Conservation (phyloP, 2,329 filamentous ascomycete genomes). For the Teratosphaeria epicoccoides region DNA sequence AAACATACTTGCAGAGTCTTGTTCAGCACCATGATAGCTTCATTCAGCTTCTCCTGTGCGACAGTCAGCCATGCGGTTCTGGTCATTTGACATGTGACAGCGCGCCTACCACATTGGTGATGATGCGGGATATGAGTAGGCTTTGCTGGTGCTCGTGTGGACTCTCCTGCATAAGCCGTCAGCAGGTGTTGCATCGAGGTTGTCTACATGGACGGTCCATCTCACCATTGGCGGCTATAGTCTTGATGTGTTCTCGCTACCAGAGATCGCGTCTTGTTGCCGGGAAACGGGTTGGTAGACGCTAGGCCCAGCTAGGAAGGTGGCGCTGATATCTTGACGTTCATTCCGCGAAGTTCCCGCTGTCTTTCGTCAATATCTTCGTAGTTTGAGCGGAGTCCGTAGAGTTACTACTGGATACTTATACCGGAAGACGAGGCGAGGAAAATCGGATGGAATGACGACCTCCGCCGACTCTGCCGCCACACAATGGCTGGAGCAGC, state of each 20-base stretch:
- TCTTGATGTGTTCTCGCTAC: no score
- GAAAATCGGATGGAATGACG: slow-evolving; percentile 25
- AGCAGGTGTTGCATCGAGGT: background rate
- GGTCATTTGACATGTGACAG: background rate
- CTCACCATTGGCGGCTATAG: no score
- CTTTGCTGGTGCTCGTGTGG: slow-evolving; percentile 97
- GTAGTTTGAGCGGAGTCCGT: no score
- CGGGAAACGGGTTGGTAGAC: no score
- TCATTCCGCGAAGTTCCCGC: background rate
- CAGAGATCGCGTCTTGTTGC: no score
- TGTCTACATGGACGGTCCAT: background rate
- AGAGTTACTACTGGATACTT: no score
- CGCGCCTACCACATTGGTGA: slow-evolving; percentile 78
- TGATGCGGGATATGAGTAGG: slow-evolving; percentile 83
- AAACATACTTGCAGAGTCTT: slow-evolving; percentile 66
- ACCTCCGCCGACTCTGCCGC: slow-evolving; percentile 29
- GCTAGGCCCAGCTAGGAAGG: background rate
- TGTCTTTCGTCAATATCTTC: background rate
- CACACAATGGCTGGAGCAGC: slow-evolving; percentile 72
- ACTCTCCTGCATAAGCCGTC: slow-evolving; percentile 54
- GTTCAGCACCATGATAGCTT: slow-evolving; percentile 85
- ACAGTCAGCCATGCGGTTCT: background rate
- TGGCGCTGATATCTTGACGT: background rate
- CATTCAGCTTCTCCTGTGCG: slow-evolving; percentile 85
- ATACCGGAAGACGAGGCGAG: background rate